Evolutionary conservation across 2,329 filamentous ascomycete genomes (phyloP), one percentile per base, ranked within the genome.

Genomic region (Hypoxylon rubiginosum): DNA sequence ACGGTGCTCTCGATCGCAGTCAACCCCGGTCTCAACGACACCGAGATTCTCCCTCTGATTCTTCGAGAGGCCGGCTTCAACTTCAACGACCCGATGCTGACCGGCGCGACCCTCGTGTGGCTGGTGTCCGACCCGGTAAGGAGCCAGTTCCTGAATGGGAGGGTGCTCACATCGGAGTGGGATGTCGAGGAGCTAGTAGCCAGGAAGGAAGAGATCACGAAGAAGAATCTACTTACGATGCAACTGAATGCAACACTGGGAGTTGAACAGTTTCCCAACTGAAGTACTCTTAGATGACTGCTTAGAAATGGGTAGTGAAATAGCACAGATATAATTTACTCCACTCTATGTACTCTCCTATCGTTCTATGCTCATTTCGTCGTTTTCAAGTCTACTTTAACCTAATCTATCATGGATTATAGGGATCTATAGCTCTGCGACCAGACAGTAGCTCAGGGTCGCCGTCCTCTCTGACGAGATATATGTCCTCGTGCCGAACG

Each of bases 401-500:
- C 4, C n/a, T 28, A 3, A n/a, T 5, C 24, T n/a, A 1, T 69
- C 39, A 72, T 13, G 87, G 86, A 46, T 87, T 79, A 78, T 86
- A 89, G 1, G 88, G 82, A 4, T 82, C 82, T 1, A 62, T 77
- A 1, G 87, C 86, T 58, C 84, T 81, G 2, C 75, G 79, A 1
- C 87, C 86, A 21, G 83, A 88, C 51, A 90, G 74, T 11, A 88
- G 76, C 49, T 88, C 84, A 0, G 88, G 84, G 56, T 85, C 81
- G 0, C 83, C 86, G 56, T 83, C 73, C 58, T 84, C 83, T 59
- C 75, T 85, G 7, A 90, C 85, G 3, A 90, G 77, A 55, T 89
- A 83, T 7, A 90, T 81, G 71, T 90, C 88, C 72, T 91, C 88
- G 72, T 90, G 87, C 39, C 88, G 79, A 0, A 90, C 86, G 0